Base-by-base conservation (phyloP, 345 rosid genomes). In the Salix arbutifolia region DNA sequence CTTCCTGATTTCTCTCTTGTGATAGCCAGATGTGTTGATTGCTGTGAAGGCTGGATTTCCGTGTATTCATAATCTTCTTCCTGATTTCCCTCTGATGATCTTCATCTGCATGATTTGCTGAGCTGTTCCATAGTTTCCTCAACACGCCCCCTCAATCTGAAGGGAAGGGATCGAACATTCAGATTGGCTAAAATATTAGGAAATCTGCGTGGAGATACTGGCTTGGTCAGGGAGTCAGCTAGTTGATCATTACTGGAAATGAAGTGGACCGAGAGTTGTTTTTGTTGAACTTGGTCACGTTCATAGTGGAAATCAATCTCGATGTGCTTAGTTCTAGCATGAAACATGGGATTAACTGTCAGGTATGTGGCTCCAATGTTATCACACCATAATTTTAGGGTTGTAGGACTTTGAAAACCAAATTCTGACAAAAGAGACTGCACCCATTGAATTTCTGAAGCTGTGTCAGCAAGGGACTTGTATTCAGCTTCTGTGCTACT, bases 181-280 rank as follows among this genome's bases (percentile, higher is more conserved):
- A 18, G 3, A 50, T 50, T 50, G 56, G 9, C 9, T 8, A 50
- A 50, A 18, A 0, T 50, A 50, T 0, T 5, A 5, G 6, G 2
- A 50, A 50, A 50, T 3, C 18, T 50, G 3, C n/a, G 7, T 1
- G 56, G n/a, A 5, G 56, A 50, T n/a, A 50, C n/a, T 6, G 0
- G 8, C 6, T 50, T 50, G 6, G 3, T 50, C 0, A 50, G n/a
- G 0, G 56, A 50, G 18, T 18, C n/a, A 18, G 0, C n/a, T 0
- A 50, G n/a, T 18, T 50, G n/a, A 18, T 50, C 9, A 5, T 4
- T 6, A 50, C 0, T 50, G 1, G 9, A 50, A 6, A 50, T 1
- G 1, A 18, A 50, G 0, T 50, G 1, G 6, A 50, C n/a, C 9
- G n/a, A 17, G 18, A 18, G n/a, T 50, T 50, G 56, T 8, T 18